These are phyloP conservation scores for Tricholoma sp. DNA, from an alignment of 768 basidiomycete species.

Conservation along the genomic window DNA sequence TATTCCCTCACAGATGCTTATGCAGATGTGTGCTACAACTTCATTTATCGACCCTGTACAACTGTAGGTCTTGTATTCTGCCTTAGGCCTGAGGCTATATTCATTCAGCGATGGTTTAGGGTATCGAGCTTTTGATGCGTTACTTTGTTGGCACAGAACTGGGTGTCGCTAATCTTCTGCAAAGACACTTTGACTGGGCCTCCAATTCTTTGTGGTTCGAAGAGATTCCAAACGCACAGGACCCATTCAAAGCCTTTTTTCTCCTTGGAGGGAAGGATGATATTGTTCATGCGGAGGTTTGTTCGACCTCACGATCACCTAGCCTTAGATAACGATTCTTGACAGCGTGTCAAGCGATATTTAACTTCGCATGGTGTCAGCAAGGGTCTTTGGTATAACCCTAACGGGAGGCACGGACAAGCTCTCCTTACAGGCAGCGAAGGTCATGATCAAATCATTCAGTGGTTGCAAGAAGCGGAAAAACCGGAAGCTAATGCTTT, in stretches of 20 bases:
- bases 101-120: constrained; percentile 36
- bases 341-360: constrained; percentile 67
- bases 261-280: constrained; percentile 80
- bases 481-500: background rate
- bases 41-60: constrained; percentile 67
- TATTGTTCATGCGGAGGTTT: constrained; percentile 70
- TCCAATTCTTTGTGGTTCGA: constrained; percentile 88
- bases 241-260: constrained; percentile 63
- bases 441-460: constrained; percentile 52
- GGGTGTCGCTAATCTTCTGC: constrained; percentile 81
- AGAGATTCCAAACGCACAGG: constrained; percentile 76
- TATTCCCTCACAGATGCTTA: background rate
- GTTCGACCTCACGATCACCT: constrained; percentile 6
- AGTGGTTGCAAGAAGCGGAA: constrained; percentile 47
- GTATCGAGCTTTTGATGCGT: constrained; percentile 72
- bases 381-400: constrained; percentile 62
- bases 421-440: constrained; percentile 48
- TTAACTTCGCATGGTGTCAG: constrained; percentile 69
- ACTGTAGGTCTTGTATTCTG: constrained; percentile 40
- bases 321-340: background rate
- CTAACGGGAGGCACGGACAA: constrained; percentile 58
- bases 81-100: constrained; percentile 1
- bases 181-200: constrained; percentile 81
- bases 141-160: constrained; percentile 89
- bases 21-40: constrained; percentile 86